Base-by-base conservation (phyloP, 768 basidiomycete genomes). In the Holtermannia corniformis region DNA sequence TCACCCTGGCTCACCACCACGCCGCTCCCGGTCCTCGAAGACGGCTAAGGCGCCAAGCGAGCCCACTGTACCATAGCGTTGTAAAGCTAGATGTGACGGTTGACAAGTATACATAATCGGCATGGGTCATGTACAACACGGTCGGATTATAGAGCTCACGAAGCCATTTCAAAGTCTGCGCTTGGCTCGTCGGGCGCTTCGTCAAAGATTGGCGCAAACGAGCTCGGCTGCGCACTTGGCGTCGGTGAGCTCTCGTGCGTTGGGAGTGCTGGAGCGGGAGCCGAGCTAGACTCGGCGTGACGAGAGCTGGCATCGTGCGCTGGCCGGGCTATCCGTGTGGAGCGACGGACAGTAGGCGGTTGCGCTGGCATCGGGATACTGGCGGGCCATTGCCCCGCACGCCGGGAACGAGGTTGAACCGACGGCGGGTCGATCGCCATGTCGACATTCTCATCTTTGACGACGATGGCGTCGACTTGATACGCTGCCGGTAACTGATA, bases 191-290 rank as follows among this genome's bases (percentile, higher is more conserved):
- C 59, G 5, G 37, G 49, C 16, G 51, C 52, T 12, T 57, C 59
- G 25, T 62, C 61, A 37, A 62, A 57, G 14, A 54, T 50, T 4
- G 61, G 61, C 1, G 52, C 49, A 41, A 57, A 59, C 41, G 57
- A 60, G n/a, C 44, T 26, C n/a, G 46, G 44, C 28, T 16, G 24
- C 16, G 20, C 47, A 4, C 20, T 27, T 4, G 5, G 24, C 20
- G 24, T 26, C 14, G 24, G 24, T 3, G 28, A 13, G 7, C 25
- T 49, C 12, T 27, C n/a, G 13, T 27, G 26, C 27, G n/a, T 49
- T 10, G 47, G 19, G 5, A 16, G 32, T 7, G 32, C 32, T 20
- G 40, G 41, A 22, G 37, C 37, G 22, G 41, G 26, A 16, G 50
- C 47, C 10, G 47, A 49, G n/a, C n/a, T n/a, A n/a, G n/a, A n/a